These are phyloP conservation scores for Quercus bicolor DNA, from an alignment of 306 rosid species.

Conservation along the genomic window DNA sequence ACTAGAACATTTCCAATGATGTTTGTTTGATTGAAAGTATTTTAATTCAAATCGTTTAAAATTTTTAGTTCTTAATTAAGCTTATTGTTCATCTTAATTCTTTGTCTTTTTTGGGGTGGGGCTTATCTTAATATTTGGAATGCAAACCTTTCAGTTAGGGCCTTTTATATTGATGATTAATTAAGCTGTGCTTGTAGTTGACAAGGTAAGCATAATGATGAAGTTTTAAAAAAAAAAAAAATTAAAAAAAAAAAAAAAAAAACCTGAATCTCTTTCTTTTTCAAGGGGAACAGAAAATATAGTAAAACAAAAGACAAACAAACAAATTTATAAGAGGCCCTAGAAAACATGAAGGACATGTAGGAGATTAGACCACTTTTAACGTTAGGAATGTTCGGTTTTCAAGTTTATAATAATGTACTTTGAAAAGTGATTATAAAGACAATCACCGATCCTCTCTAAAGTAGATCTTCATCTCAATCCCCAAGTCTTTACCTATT, in stretches of 20 bases:
- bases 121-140: no score
- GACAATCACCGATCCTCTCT: slow-evolving; percentile 55
- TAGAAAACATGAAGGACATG: slow-evolving; percentile 43
- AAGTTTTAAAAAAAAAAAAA: not conserved
- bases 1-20: no score
- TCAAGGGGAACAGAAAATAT: not conserved
- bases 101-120: no score
- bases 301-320: not conserved
- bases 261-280: not conserved
- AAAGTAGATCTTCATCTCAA: slow-evolving; percentile 46
- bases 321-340: slow-evolving; percentile 18
- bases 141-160: no score
- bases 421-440: slow-evolving; percentile 65
- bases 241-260: not conserved
- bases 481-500: slow-evolving; percentile 63
- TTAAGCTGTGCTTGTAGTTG: not conserved
- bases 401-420: slow-evolving; percentile 30
- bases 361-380: slow-evolving; percentile 55
- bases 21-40: no score
- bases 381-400: slow-evolving; percentile 71
- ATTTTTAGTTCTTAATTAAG: no score
- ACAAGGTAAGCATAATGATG: not conserved
- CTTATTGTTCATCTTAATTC: no score
- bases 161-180: not conserved
- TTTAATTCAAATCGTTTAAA: no score